Conservation (phyloP, 768 basidiomycete genomes). For the Leccinum longicurvipes region DNA sequence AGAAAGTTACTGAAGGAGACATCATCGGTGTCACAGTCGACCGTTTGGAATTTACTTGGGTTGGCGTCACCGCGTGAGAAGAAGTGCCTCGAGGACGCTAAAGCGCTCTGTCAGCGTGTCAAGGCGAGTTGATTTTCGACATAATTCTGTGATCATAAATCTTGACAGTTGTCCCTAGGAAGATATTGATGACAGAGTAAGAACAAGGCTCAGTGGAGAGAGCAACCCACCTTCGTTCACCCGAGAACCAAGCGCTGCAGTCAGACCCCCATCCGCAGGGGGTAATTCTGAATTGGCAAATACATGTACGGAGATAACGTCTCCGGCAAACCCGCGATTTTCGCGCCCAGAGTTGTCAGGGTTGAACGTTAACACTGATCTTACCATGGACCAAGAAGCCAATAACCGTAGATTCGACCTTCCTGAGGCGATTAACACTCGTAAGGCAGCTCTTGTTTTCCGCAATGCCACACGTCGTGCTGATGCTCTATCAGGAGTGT, state of each 20-base stretch:
- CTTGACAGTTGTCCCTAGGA: constrained; percentile 2
- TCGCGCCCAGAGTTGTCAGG: not conserved
- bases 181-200: not conserved
- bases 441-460: not conserved
- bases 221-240: not conserved
- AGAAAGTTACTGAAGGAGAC: not conserved
- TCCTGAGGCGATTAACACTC: not conserved
- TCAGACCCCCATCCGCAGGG: not conserved
- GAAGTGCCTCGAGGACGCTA: constrained; percentile 2
- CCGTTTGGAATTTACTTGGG: not conserved
- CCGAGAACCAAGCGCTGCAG: not conserved
- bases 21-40: not conserved
- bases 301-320: not conserved
- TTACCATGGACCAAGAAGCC: not conserved
- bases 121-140: not conserved
- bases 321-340: not conserved
- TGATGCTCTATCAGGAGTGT: constrained; percentile 1
- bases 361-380: not conserved
- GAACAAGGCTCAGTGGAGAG: not conserved
- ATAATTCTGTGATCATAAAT: not conserved
- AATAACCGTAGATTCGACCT: not conserved
- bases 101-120: constrained; percentile 4
- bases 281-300: not conserved
- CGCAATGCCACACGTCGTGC: not conserved
- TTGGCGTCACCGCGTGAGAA: constrained; percentile 4